Conservation (phyloP, 345 rosid genomes). For the Linum usitatissimum region DNA sequence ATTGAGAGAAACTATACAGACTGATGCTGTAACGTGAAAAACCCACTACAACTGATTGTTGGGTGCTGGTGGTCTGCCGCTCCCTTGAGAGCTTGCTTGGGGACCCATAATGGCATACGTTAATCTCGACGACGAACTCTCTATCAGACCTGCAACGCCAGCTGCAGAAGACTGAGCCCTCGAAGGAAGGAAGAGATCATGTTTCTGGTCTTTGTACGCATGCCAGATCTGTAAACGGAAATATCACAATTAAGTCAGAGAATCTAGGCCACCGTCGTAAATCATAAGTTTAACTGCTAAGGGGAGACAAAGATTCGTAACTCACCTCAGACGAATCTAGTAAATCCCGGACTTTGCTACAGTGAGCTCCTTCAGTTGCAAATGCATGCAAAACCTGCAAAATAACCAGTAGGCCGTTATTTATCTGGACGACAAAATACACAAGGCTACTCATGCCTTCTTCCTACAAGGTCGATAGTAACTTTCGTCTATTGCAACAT, state of each 20-base stretch:
- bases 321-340: constrained; percentile 89
- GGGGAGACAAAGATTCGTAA: constrained; percentile 6
- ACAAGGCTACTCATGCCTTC: too few relatives aligned
- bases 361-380: constrained; percentile 96
- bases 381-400: constrained; percentile 87
- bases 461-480: too few relatives aligned
- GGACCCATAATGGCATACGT: constrained; percentile 84
- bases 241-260: neutral
- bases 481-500: too few relatives aligned
- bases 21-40: neutral
- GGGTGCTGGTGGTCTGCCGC: constrained; percentile 20
- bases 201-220: constrained; percentile 96
- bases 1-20: constrained; percentile 21
- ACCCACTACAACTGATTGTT: neutral
- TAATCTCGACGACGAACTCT: constrained; percentile 63
- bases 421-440: too few relatives aligned
- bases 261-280: neutral
- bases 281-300: too few relatives aligned
- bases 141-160: constrained; percentile 94
- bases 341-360: constrained; percentile 72
- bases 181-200: constrained; percentile 92
- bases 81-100: constrained; percentile 30
- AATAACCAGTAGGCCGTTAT: neutral
- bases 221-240: constrained; percentile 61
- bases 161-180: constrained; percentile 87